phyloP scores from a whole-genome alignment of 164 flowering plant species.

The Nymphaea colorata region DNA sequence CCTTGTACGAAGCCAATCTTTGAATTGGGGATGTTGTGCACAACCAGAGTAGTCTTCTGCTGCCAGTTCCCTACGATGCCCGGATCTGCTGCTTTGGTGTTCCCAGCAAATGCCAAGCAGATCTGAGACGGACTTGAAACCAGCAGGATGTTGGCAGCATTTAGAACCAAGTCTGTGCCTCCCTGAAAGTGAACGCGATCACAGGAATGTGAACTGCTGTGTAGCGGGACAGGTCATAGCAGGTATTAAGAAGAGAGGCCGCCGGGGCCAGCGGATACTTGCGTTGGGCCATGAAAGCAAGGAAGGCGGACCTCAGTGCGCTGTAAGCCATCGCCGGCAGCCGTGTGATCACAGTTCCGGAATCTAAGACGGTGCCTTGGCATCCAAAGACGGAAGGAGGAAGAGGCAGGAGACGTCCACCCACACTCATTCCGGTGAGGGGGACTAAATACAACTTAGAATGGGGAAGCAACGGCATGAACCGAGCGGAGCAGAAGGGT shows the following conservation, averaged over 20 bases:
- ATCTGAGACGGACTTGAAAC: background rate
- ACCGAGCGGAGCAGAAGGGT: background rate
- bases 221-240: conserved; percentile 32
- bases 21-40: conserved; percentile 1
- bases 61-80: conserved; percentile 8
- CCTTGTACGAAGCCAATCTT: conserved; percentile 7
- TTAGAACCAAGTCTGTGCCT: conserved; percentile 7
- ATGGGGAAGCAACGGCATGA: conserved; percentile 11
- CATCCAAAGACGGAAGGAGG: conserved; percentile 10
- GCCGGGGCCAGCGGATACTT: conserved; percentile 25
- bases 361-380: conserved; percentile 32
- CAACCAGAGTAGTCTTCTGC: conserved; percentile 6
- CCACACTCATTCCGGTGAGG: conserved; percentile 18
- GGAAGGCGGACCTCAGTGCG: conserved; percentile 26
- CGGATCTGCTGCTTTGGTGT: background rate
- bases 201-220: conserved; percentile 12
- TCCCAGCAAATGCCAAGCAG: conserved; percentile 8
- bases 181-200: conserved; percentile 16
- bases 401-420: conserved; percentile 16
- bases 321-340: conserved; percentile 37
- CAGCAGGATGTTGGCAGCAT: background rate
- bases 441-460: conserved; percentile 19
- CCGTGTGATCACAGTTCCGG: conserved; percentile 55
- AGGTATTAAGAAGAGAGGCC: conserved; percentile 49
- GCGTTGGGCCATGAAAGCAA: conserved; percentile 22